Percentiles rank a stretch among this genome's conserved stretches.
These are phyloP conservation scores for Trichoderma simmonsii DNA, from an alignment of 2,329 filamentous ascomycete genomes.

Conservation along the genomic window DNA sequence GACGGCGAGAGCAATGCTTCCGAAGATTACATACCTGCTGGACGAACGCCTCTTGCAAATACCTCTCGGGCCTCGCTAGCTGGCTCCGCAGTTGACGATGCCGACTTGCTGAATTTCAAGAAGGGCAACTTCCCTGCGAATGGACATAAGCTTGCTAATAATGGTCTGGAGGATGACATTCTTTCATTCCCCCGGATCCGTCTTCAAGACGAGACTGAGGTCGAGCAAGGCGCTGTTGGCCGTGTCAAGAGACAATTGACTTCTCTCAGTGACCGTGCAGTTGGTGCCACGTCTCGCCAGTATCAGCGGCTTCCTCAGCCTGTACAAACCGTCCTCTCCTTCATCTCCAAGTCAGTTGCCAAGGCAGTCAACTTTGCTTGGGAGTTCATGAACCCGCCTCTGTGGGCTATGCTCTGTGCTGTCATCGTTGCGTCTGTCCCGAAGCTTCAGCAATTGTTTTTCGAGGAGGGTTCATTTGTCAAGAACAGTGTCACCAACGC, in stretches of 20 bases:
- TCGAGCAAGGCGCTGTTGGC: constrained; percentile 27
- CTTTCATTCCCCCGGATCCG: constrained; percentile 60
- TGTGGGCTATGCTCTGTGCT: constrained; percentile 95
- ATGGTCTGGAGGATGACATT: constrained; percentile 48
- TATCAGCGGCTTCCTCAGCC: constrained; percentile 42
- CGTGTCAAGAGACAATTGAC: constrained; percentile 37
- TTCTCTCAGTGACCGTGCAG: constrained; percentile 25
- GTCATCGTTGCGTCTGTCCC: constrained; percentile 89
- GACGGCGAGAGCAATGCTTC: constrained; percentile 39
- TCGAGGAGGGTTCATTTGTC: constrained; percentile 82
- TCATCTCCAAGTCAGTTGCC: constrained; percentile 33
- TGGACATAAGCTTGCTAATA: constrained; percentile 20
- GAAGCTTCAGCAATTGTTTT: constrained; percentile 77
- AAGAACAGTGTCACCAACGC: constrained; percentile 91
- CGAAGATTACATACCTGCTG: constrained; percentile 51
- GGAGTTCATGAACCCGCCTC: constrained; percentile 97
- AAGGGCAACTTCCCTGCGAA: constrained; percentile 26
- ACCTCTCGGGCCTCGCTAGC: constrained; percentile 49
- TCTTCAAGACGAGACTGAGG: constrained; percentile 40
- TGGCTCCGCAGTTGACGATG: constrained; percentile 44
- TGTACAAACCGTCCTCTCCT: constrained; percentile 36
- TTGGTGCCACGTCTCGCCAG: constrained; percentile 25
- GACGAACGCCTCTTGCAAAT: constrained; percentile 52
- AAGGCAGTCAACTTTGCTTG: constrained; percentile 65
- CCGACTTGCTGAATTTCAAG: constrained; percentile 26